A percentile compares a stretch with the other conserved stretches of the same genome.
These are phyloP conservation scores for Purpureocillium takamizusanense DNA, from an alignment of 2,329 filamentous ascomycete genomes.

Conservation along the genomic window DNA sequence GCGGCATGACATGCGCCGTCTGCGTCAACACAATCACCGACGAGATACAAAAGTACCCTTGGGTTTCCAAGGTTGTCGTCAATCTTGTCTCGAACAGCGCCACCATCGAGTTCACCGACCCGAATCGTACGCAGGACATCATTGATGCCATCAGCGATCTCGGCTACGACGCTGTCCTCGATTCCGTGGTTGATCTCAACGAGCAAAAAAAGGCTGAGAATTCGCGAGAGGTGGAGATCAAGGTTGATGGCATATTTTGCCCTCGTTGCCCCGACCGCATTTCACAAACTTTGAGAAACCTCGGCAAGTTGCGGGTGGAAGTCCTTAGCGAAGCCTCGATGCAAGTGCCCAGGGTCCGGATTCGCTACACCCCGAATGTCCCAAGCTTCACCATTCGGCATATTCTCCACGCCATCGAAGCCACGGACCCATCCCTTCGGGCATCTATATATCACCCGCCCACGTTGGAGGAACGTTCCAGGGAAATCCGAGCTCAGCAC, in stretches of 20 bases:
- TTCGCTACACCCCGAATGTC: constrained; percentile 61
- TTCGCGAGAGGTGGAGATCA: constrained; percentile 53
- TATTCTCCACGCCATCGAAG: constrained; percentile 60
- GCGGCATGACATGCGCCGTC: constrained; percentile 66
- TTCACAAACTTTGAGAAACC: constrained; percentile 40
- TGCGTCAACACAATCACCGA: constrained; percentile 56
- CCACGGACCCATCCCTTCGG: constrained; percentile 55
- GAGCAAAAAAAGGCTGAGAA: constrained; percentile 26
- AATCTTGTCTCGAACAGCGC: constrained; percentile 62
- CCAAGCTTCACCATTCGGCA: constrained; percentile 66
- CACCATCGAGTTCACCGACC: constrained; percentile 42
- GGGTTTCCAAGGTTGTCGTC: constrained; percentile 49
- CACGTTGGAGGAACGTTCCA: constrained; percentile 74
- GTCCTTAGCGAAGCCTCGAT: constrained; percentile 48
- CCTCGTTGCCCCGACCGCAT: constrained; percentile 58
- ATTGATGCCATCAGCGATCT: constrained; percentile 47
- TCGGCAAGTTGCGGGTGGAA: constrained; percentile 37
- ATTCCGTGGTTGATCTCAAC: constrained; percentile 35
- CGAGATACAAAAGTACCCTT: constrained; percentile 45
- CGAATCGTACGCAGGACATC: constrained; percentile 21
- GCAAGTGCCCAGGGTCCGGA: constrained; percentile 56
- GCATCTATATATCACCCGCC: constrained; percentile 70
- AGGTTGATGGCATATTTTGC: constrained; percentile 67
- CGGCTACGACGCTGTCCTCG: constrained; percentile 57
- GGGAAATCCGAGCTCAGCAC: constrained; percentile 61